These are phyloP conservation scores for Yamadazyma oceani DNA, from an alignment of 1,139 yeast genomes.

Conservation along the genomic window DNA sequence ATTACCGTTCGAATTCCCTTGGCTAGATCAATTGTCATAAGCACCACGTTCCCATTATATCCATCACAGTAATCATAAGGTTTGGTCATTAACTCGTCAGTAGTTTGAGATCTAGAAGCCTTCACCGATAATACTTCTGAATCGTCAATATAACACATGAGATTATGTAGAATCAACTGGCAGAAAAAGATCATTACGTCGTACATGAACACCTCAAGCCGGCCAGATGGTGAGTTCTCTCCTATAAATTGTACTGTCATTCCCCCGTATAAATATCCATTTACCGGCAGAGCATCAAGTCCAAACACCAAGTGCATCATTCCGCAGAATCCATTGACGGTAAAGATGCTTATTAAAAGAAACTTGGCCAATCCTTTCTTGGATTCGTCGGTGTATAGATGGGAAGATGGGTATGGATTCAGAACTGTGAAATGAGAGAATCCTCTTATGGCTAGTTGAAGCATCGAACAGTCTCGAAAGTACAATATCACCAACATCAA, in stretches of 20 bases:
- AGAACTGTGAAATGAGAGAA: constrained; percentile 31
- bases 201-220: constrained; percentile 26
- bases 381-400: constrained; percentile 25
- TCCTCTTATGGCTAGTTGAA: constrained; percentile 27
- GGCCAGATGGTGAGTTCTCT: constrained; percentile 30
- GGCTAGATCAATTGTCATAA: constrained; percentile 30
- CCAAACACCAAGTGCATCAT: constrained; percentile 33
- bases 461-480: constrained; percentile 36
- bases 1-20: constrained; percentile 23
- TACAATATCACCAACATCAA: constrained; percentile 32
- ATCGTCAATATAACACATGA: constrained; percentile 35
- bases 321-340: constrained; percentile 26
- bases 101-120: not conserved
- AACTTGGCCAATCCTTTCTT: constrained; percentile 29
- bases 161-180: constrained; percentile 33
- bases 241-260: constrained; percentile 43
- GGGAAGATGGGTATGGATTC: constrained; percentile 24
- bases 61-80: constrained; percentile 34
- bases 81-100: constrained; percentile 13
- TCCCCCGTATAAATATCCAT: constrained; percentile 32
- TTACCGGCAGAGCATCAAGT: constrained; percentile 15
- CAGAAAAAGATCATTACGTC: constrained; percentile 28
- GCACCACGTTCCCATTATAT: constrained; percentile 38
- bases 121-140: constrained; percentile 25
- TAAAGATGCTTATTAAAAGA: constrained; percentile 25